Conservation (phyloP, 208 protist genomes). For the Kentomonas sorsogonicus region DNA sequence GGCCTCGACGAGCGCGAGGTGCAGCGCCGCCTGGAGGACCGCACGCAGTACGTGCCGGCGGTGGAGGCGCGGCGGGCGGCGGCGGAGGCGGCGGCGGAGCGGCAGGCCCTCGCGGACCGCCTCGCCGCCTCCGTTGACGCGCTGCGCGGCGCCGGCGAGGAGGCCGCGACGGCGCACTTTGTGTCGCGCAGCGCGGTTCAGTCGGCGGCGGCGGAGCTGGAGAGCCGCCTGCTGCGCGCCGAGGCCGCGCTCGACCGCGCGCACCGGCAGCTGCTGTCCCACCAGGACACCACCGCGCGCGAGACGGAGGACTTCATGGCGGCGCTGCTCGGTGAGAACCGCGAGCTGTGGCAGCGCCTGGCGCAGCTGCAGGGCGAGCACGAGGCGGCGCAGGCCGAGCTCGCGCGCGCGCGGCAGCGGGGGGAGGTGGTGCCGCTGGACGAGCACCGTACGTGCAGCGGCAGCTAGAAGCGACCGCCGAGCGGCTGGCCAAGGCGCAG, state of each 20-base stretch:
- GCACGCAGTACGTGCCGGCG: slow-evolving; percentile 52
- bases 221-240: slow-evolving; percentile 39
- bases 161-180: slow-evolving; percentile 55
- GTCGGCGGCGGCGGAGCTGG: slow-evolving; percentile 57
- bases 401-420: slow-evolving; percentile 22
- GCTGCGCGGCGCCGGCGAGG: slow-evolving; percentile 33
- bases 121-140: slow-evolving; percentile 32
- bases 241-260: slow-evolving; percentile 39
- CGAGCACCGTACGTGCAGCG: slow-evolving; percentile 51
- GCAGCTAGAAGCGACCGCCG: slow-evolving; percentile 47
- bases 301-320: slow-evolving; percentile 47
- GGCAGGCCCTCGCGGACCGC: slow-evolving; percentile 27
- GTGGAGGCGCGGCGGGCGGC: slow-evolving; percentile 42
- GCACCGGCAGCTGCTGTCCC: slow-evolving; percentile 26
- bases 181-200: slow-evolving; percentile 62
- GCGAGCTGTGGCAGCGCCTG: slow-evolving; percentile 64
- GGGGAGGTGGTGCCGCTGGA: slow-evolving; percentile 38
- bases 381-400: slow-evolving; percentile 37
- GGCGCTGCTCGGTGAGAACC: slow-evolving; percentile 63
- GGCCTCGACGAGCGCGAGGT: slow-evolving; percentile 55
- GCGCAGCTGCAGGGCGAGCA: slow-evolving; percentile 48
- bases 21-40: slow-evolving; percentile 54
- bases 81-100: slow-evolving; percentile 33
- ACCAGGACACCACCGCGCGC: slow-evolving; percentile 31
- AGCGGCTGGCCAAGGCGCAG: slow-evolving; percentile 52